Evolutionary conservation across 768 basidiomycete species (phyloP), one percentile per base, ranked within the genome.

Genomic region (Boletus reticuloceps): DNA sequence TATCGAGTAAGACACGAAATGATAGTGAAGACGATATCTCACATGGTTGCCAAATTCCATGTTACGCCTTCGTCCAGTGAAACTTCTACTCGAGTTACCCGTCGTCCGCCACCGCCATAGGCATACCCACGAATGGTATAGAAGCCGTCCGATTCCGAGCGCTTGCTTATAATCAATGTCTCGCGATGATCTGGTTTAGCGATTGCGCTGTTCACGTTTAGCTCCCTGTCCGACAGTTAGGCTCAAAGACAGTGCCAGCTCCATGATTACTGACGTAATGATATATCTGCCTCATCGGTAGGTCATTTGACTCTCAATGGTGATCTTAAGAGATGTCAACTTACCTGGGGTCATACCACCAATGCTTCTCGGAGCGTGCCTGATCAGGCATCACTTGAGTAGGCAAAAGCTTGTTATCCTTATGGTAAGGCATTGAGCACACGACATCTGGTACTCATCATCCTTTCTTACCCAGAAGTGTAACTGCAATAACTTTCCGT

Each of bases 391-490:
- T 72, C 0, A 85, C 58, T 20, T 77, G 71, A 27, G 71, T 79
- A 8, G 85, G 85, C n/a, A 86, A 69, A 6, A 85, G 74, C 55
- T 83, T 84, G 72, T 86, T 86, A 64, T 86, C 84, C 63, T 67
- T 40, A 36, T 37, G 2, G 27, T 36, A 47, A 41, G 36, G 7
- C 37, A 37, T 47, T 53, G 38, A 61, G 50, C 41, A 47, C 32
- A 29, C 20, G 27, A 38, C 41, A n/a, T 47, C 13, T 17, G 51
- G 5, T 8, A 22, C 20, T 42, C 20, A 41, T 17, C 10, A 41
- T n/a, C 34, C 5, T 6, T 29, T 39, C 32, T 45, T 51, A 74
- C 74, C 68, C 69, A 70, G 37, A 72, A 74, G 48, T 76, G 75
- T 22, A 76, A 58, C 65, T 72, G 47, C 20, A 37, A 51, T 38